These are phyloP conservation scores for Wickerhamomyces canadensis DNA, from an alignment of 805 yeast species.

Conservation along the genomic window DNA sequence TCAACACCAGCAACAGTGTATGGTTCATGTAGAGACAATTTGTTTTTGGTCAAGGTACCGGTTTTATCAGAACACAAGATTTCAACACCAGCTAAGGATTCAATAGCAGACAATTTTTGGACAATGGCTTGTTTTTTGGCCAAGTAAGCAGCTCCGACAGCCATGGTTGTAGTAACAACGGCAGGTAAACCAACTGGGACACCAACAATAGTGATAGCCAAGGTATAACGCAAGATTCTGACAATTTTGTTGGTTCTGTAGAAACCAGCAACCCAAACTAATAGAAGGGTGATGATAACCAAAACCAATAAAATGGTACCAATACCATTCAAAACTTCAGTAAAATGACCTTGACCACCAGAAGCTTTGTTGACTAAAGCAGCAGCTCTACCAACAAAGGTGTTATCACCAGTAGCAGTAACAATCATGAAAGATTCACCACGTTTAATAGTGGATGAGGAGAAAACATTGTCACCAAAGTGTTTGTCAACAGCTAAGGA, in stretches of 20 bases:
- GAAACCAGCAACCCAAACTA: slow-evolving; percentile 92
- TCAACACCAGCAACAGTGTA: slow-evolving; percentile 97
- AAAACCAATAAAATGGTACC: slow-evolving; percentile 88
- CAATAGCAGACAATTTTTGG: slow-evolving; percentile 94
- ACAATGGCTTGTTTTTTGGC: slow-evolving; percentile 97
- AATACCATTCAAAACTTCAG: slow-evolving; percentile 96
- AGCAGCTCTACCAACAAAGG: slow-evolving; percentile 97
- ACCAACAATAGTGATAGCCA: slow-evolving; percentile 95
- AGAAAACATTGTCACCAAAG: slow-evolving; percentile 80
- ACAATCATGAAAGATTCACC: slow-evolving; percentile 95
- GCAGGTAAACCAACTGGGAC: slow-evolving; percentile 99
- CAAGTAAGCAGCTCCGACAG: slow-evolving; percentile 98
- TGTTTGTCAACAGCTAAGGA: slow-evolving; percentile 92
- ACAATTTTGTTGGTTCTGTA: slow-evolving; percentile 88
- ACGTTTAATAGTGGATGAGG: slow-evolving; percentile 91
- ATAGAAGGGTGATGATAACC: slow-evolving; percentile 79
- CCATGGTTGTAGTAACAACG: slow-evolving; percentile 98
- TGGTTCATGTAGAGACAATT: slow-evolving; percentile 92
- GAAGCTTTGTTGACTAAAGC: slow-evolving; percentile 92
- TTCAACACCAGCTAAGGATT: slow-evolving; percentile 96
- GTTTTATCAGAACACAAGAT: slow-evolving; percentile 97
- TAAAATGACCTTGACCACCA: slow-evolving; percentile 91
- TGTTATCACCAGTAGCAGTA: slow-evolving; percentile 91
- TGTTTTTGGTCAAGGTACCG: slow-evolving; percentile 97
- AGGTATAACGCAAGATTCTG: slow-evolving; percentile 82